These are phyloP conservation scores for Gnomoniopsis sp. DNA, from an alignment of 2,329 filamentous ascomycete species.

Conservation along the genomic window DNA sequence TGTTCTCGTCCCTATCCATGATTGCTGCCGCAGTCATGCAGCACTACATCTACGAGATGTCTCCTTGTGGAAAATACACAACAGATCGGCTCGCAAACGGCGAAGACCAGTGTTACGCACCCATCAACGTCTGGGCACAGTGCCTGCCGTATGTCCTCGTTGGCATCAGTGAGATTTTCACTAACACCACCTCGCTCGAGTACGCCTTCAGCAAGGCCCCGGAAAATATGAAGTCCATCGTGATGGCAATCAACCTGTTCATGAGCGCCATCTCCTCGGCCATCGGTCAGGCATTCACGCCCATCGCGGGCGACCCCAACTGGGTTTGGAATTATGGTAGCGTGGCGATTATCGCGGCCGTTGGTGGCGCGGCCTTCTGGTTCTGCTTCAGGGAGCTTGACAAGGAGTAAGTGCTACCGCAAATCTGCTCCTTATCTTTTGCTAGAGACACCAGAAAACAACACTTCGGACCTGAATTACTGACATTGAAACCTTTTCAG, in stretches of 20 bases:
- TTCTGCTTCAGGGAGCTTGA: constrained; percentile 64
- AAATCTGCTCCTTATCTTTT: no score
- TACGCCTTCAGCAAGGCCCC: constrained; percentile 77
- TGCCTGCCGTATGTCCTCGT: constrained; percentile 49
- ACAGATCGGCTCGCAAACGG: constrained; percentile 24
- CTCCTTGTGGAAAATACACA: constrained; percentile 54
- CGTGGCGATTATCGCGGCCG: constrained; percentile 58
- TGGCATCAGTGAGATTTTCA: constrained; percentile 51
- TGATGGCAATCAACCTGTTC: constrained; percentile 66
- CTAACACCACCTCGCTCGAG: constrained; percentile 61
- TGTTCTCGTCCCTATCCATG: constrained; percentile 61
- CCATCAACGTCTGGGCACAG: constrained; percentile 65
- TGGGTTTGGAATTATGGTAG: constrained; percentile 70
- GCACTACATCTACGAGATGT: constrained; percentile 61
- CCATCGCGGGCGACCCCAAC: constrained; percentile 60
- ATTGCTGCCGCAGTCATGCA: constrained; percentile 54
- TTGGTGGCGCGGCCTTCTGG: constrained; percentile 67
- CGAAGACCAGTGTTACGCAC: constrained; percentile 37
- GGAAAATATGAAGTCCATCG: constrained; percentile 76
- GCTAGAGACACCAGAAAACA: no score
- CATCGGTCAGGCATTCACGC: constrained; percentile 65
- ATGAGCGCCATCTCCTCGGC: constrained; percentile 68
- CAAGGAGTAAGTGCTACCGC: constrained; percentile 30
- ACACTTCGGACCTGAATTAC: no score
- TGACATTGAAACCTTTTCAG: no score